Evolutionary conservation across 1,139 yeast genomes (phyloP).

Genomic region (Candida mesenterica): DNA sequence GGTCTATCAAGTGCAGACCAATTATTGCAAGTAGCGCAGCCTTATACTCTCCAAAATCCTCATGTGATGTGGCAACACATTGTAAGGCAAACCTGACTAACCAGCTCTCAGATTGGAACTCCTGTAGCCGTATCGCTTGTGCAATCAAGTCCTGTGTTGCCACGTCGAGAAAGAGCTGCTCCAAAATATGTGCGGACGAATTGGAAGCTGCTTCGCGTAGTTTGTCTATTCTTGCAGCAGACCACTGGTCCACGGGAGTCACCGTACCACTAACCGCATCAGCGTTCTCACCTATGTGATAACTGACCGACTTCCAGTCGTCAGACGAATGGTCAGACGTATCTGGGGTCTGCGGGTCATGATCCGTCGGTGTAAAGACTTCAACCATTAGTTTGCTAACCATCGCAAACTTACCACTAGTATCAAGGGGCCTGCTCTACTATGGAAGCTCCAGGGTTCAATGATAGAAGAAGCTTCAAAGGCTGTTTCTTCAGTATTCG

Average conservation of each 20-base stretch:
- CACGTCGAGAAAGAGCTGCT: too few relatives aligned
- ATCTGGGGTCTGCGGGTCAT: constrained; percentile 14
- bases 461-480: too few relatives aligned
- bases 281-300: not conserved
- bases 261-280: not conserved
- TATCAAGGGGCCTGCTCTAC: not conserved
- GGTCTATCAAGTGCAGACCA: too few relatives aligned
- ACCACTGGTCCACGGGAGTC: not conserved
- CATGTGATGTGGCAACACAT: too few relatives aligned
- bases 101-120: too few relatives aligned
- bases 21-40: too few relatives aligned
- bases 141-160: too few relatives aligned
- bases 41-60: too few relatives aligned
- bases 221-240: not conserved
- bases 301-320: constrained; percentile 6
- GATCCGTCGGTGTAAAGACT: constrained; percentile 13
- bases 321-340: constrained; percentile 17
- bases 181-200: not conserved
- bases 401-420: not conserved
- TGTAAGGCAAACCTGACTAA: too few relatives aligned
- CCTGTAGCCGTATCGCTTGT: too few relatives aligned
- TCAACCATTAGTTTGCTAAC: not conserved
- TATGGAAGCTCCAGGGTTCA: too few relatives aligned
- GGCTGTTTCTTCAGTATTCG: too few relatives aligned
- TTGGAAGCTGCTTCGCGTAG: not conserved